phyloP scores from a whole-genome alignment of 352 stramenopile species.

The Phytophthora uliginosa region DNA sequence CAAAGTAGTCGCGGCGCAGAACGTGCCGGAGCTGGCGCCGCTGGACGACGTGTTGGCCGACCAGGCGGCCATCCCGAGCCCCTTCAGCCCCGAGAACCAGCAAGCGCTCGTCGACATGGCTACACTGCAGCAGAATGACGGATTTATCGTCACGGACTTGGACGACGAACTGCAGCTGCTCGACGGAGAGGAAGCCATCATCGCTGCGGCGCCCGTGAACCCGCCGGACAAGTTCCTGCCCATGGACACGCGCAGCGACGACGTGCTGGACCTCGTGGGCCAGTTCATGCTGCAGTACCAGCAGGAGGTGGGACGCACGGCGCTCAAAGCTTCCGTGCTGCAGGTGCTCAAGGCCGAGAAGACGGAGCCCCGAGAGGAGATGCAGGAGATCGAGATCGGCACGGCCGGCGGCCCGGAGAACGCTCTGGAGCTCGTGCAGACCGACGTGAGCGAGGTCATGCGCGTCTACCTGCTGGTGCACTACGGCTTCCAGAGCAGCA shows the following conservation, averaged over 20 bases:
- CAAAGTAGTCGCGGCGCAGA: background rate
- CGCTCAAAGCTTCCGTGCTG: constrained; percentile 53
- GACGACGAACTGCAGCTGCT: constrained; percentile 13
- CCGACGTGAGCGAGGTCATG: constrained; percentile 54
- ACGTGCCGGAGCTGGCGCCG: constrained; percentile 19
- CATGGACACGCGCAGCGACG: constrained; percentile 28
- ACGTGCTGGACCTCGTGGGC: constrained; percentile 47
- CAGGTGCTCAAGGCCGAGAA: constrained; percentile 65
- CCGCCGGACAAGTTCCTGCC: constrained; percentile 31
- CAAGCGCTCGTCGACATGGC: constrained; percentile 18
- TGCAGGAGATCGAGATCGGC: constrained; percentile 52
- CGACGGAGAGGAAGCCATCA: constrained; percentile 27
- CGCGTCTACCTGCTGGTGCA: constrained; percentile 62
- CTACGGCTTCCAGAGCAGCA: constrained; percentile 68
- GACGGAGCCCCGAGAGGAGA: constrained; percentile 47
- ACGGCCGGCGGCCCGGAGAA: constrained; percentile 37
- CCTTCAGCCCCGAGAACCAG: constrained; percentile 19
- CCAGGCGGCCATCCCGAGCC: constrained; percentile 16
- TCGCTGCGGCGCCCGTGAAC: constrained; percentile 27
- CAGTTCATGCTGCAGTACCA: constrained; percentile 69
- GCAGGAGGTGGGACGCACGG: constrained; percentile 51
- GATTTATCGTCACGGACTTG: background rate
- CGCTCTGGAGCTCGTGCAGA: constrained; percentile 49
- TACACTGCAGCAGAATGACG: background rate
- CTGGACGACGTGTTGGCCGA: constrained; percentile 19